Conservation (phyloP, 2,329 filamentous ascomycete genomes). For the Claviceps digitariae region DNA sequence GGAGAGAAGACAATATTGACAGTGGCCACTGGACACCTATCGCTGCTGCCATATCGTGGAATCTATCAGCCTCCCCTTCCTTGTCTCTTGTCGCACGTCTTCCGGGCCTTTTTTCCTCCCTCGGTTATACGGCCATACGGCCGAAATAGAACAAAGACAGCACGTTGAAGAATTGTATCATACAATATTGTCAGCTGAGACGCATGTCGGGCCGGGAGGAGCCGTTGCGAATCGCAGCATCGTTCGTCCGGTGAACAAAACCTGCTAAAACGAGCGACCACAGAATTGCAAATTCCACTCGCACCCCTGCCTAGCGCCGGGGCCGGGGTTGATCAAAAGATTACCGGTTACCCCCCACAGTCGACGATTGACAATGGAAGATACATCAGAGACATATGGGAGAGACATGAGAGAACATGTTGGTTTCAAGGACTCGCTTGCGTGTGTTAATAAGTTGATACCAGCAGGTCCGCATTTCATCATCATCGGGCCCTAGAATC, state of each 20-base stretch:
- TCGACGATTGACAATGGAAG: neutral
- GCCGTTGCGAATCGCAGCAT: neutral
- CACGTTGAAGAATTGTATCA: neutral
- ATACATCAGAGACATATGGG: neutral
- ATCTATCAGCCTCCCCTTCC: neutral
- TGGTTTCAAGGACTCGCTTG: neutral
- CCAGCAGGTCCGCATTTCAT: neutral
- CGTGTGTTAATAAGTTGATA: neutral
- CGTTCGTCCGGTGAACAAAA: neutral
- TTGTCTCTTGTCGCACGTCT: neutral
- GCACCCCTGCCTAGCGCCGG: neutral
- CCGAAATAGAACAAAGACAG: neutral
- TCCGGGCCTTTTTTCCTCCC: neutral
- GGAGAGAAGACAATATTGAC: neutral
- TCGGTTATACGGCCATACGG: neutral
- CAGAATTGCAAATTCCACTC: neutral
- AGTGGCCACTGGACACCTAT: neutral
- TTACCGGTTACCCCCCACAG: neutral
- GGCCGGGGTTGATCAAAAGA: neutral
- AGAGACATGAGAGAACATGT: neutral
- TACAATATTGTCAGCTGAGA: neutral
- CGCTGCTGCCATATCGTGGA: neutral
- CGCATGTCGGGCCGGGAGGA: neutral
- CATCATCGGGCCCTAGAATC: neutral
- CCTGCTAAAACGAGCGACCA: neutral